phyloP scores from a whole-genome alignment of 139 green algal species.

The Chlorokybus atmophyticus region DNA sequence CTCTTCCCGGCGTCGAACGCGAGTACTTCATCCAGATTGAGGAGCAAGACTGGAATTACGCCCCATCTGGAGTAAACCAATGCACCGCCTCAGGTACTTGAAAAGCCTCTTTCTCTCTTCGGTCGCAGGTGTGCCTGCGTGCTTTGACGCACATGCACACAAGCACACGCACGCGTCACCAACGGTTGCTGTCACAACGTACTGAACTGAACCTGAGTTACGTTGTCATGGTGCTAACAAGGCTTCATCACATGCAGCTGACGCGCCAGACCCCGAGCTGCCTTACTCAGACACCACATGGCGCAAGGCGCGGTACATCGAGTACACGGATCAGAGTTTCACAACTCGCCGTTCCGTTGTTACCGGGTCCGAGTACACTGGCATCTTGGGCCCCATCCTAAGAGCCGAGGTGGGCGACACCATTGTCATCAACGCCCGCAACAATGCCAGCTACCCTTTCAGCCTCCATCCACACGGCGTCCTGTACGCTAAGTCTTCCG shows the following conservation, averaged over 20 bases:
- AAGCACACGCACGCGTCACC: no score
- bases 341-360: constrained; percentile 17
- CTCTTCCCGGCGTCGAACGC: no score
- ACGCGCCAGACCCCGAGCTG: neutral
- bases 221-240: no score
- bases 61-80: neutral
- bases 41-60: constrained; percentile 37
- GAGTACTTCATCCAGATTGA: constrained; percentile 32
- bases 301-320: constrained; percentile 40
- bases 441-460: constrained; percentile 21
- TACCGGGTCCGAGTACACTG: constrained; percentile 32
- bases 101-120: no score
- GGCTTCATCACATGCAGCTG: no score
- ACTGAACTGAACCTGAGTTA: no score
- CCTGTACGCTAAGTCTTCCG: constrained; percentile 48
- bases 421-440: constrained; percentile 33
- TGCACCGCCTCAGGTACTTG: no score
- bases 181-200: no score
- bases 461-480: constrained; percentile 56
- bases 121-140: no score
- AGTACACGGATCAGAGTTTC: constrained; percentile 63
- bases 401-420: constrained; percentile 47
- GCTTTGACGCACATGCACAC: no score
- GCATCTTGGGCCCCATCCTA: constrained; percentile 47
- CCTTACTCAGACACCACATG: constrained; percentile 35